These are phyloP conservation scores for Vachellia collinsii DNA, from an alignment of 306 rosid genomes.

Conservation along the genomic window DNA sequence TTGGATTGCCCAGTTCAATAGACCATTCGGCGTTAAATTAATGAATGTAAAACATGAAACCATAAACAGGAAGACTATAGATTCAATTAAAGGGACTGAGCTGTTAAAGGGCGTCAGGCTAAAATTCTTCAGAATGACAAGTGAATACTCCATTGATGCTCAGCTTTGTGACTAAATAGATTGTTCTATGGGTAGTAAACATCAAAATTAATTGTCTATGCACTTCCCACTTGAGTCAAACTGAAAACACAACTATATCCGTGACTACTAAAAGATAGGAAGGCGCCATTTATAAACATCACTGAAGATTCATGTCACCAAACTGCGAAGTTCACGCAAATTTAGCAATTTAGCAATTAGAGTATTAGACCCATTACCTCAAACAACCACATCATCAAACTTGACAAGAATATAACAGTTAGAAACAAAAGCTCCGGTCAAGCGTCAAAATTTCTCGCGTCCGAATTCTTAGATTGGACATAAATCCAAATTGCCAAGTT, in stretches of 20 bases:
- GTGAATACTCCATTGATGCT: too few relatives aligned
- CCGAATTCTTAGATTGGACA: not conserved
- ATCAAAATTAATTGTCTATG: not conserved
- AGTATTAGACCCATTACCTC: not conserved
- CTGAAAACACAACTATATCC: not conserved
- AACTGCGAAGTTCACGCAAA: not conserved
- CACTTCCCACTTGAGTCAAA: not conserved
- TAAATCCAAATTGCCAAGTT: conserved; percentile 1
- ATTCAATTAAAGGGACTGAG: too few relatives aligned
- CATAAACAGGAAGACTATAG: too few relatives aligned
- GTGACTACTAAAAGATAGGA: too few relatives aligned
- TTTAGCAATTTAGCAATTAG: not conserved
- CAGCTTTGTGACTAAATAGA: too few relatives aligned
- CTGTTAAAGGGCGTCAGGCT: too few relatives aligned
- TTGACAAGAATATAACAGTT: not conserved
- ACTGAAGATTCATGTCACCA: not conserved
- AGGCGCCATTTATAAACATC: not conserved
- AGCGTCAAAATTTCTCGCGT: conserved; percentile 1
- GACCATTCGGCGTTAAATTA: too few relatives aligned
- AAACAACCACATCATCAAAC: not conserved
- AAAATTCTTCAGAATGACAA: too few relatives aligned
- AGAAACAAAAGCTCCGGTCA: not conserved
- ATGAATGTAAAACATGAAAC: too few relatives aligned
- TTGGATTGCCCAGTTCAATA: too few relatives aligned
- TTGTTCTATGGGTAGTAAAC: too few relatives aligned